phyloP scores from a whole-genome alignment of 106 monocot genomes.

The Phalaenopsis aphrodite region DNA sequence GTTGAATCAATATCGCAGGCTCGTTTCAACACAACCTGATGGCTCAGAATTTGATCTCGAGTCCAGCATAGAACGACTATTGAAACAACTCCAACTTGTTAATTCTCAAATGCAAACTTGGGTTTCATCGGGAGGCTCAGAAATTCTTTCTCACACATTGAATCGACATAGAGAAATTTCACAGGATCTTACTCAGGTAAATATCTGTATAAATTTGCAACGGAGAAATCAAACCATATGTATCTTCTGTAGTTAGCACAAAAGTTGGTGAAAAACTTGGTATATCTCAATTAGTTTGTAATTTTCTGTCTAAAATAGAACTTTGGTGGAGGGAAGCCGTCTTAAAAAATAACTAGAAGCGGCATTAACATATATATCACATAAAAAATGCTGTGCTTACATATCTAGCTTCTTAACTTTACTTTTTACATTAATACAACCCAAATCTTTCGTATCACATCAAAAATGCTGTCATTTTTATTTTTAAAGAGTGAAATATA shows the following conservation, averaged over 20 bases:
- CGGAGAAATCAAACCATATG: background rate
- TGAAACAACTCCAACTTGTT: constrained; percentile 92
- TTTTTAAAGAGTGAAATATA: too few species aligned
- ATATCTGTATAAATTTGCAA: background rate
- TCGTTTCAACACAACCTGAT: constrained; percentile 57
- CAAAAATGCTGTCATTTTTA: too few species aligned
- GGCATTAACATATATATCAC: too few species aligned
- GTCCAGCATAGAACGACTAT: constrained; percentile 63
- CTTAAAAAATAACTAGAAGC: background rate
- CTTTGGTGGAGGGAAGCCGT: background rate
- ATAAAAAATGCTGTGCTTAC: too few species aligned
- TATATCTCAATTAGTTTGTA: background rate
- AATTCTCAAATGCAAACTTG: constrained; percentile 89
- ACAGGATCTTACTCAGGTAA: constrained; percentile 89
- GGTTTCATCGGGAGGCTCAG: constrained; percentile 90
- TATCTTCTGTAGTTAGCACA: background rate
- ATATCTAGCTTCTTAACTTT: too few species aligned
- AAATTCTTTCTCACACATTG: constrained; percentile 88
- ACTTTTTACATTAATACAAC: too few species aligned
- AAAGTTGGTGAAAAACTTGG: background rate
- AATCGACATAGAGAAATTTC: constrained; percentile 85
- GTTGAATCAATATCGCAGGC: constrained; percentile 71
- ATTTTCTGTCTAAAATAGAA: background rate
- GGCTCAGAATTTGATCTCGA: constrained; percentile 71
- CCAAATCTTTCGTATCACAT: too few species aligned